Evolutionary conservation across 2,329 filamentous ascomycete species (phyloP), one percentile per base, ranked within the genome.

Genomic region (Fusarium annulatum): DNA sequence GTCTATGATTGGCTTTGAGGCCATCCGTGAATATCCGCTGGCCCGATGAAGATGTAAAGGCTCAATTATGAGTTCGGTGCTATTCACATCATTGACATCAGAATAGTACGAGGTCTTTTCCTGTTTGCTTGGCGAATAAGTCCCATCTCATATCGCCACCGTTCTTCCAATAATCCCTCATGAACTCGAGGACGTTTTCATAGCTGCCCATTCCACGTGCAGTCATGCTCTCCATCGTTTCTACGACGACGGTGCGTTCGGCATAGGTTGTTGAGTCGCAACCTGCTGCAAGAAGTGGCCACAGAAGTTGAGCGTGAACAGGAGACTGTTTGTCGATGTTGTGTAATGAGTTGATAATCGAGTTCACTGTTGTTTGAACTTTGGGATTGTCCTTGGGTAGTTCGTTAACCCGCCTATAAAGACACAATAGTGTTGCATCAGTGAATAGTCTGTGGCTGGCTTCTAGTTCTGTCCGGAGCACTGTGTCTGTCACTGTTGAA

Each of bases 151-250:
- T 56, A 2, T 53, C 43, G 1, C 56, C 62, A 0, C 66, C 63
- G 12, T 51, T 45, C n/a, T 46, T 48, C 63, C 63, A 69, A 14
- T 69, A 69, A 43, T 67, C 28, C n/a, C 21, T 57, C 63, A 69
- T 56, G 12, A 69, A 69, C 23, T 51, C 41, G 5, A 67, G 42
- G 14, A 67, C 63, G 8, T 42, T 45, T 2, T 49, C 49, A 2
- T 61, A 69, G 10, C 41, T 67, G 1, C 62, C 66, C 14, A 69
- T 12, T 2, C 66, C 63, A 16, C 45, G 62, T 28, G 21, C 30
- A 30, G 36, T 43, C 66, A 67, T 61, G 3, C 30, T 51, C 36
- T 48, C 19, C 56, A 67, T 67, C 26, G 62, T 58, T 9, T 69
- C 62, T 15, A 19, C 42, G 7, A 69, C 23, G 3, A 51, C 28